These are phyloP conservation scores for Dactylonectria macrodidyma DNA, from an alignment of 2,329 filamentous ascomycete genomes.

Conservation along the genomic window DNA sequence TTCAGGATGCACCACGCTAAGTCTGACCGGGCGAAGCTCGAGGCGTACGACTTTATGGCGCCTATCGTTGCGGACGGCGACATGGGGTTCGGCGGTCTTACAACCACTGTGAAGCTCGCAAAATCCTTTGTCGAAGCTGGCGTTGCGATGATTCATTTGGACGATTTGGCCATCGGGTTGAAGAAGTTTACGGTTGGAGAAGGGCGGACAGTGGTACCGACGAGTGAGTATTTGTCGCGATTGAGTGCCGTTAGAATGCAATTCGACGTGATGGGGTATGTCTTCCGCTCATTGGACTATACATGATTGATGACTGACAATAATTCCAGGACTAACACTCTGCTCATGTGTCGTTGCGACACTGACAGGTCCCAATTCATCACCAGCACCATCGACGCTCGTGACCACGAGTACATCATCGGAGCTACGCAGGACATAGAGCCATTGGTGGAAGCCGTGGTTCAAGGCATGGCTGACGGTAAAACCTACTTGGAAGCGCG, in stretches of 20 bases:
- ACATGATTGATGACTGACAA: neutral
- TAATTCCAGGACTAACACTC: constrained; percentile 48
- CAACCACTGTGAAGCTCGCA: constrained; percentile 57
- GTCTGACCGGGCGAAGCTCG: constrained; percentile 14
- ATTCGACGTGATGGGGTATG: constrained; percentile 56
- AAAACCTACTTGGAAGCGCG: constrained; percentile 47
- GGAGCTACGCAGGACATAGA: constrained; percentile 52
- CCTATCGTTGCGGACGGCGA: constrained; percentile 59
- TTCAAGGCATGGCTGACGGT: constrained; percentile 38
- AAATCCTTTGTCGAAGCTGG: constrained; percentile 57
- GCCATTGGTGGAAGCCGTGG: constrained; percentile 5
- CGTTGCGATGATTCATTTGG: constrained; percentile 60
- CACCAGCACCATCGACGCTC: constrained; percentile 52
- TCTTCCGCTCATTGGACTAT: neutral
- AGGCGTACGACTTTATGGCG: constrained; percentile 24
- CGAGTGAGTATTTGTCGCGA: constrained; percentile 55
- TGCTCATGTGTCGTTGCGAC: constrained; percentile 57
- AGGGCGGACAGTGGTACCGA: constrained; percentile 57
- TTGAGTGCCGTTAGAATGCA: constrained; percentile 55
- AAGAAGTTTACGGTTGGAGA: constrained; percentile 61
- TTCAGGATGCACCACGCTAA: constrained; percentile 52
- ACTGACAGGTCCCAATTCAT: constrained; percentile 57
- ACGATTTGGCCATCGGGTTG: constrained; percentile 59
- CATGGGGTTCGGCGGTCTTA: constrained; percentile 60
- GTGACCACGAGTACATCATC: constrained; percentile 57